These are phyloP conservation scores for Dendrobium catenatum DNA, from an alignment of 106 monocot genomes.

Conservation along the genomic window DNA sequence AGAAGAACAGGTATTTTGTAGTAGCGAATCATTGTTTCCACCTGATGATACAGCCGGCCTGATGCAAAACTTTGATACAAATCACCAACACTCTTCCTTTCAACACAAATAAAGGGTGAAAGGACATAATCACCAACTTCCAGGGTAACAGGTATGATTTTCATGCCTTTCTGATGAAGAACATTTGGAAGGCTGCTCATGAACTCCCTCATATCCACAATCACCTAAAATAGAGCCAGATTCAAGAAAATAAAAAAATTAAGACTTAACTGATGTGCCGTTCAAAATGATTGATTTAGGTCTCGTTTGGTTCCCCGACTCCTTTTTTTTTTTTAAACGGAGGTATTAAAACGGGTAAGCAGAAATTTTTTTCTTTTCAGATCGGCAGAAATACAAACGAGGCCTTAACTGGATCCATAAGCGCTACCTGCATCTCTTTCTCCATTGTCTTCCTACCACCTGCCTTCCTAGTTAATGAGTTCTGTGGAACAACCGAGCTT, in stretches of 20 bases:
- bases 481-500: constrained; percentile 36
- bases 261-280: background rate
- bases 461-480: constrained; percentile 85
- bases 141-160: constrained; percentile 65
- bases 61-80: constrained; percentile 95
- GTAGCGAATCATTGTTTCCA: constrained; percentile 90
- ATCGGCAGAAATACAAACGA: no score
- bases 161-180: constrained; percentile 93
- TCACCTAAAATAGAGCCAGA: constrained; percentile 42
- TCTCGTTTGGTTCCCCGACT: no score
- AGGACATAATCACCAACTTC: constrained; percentile 98
- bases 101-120: constrained; percentile 94
- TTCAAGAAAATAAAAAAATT: background rate
- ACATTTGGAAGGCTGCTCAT: constrained; percentile 99
- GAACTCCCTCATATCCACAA: constrained; percentile 99
- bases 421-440: constrained; percentile 84
- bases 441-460: constrained; percentile 73
- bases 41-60: constrained; percentile 90
- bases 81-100: constrained; percentile 92
- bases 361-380: no score
- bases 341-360: no score
- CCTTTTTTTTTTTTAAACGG: no score
- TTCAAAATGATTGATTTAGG: background rate
- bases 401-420: background rate
- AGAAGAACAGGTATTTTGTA: constrained; percentile 94